These are phyloP conservation scores for Teratosphaeria pseudoeucalypti DNA, from an alignment of 2,329 filamentous ascomycete genomes.

Conservation along the genomic window DNA sequence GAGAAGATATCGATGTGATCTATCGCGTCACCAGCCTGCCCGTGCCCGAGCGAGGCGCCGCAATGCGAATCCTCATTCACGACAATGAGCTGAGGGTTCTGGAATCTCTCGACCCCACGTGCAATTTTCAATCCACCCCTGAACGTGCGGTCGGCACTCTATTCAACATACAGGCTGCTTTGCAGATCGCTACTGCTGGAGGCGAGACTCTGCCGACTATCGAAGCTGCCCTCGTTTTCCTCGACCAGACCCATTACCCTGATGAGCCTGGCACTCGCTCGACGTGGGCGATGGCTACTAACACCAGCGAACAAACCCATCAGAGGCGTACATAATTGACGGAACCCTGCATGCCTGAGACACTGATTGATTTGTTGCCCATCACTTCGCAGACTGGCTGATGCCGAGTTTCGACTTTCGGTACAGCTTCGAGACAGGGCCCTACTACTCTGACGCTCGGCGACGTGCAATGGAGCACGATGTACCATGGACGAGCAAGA, in stretches of 20 bases:
- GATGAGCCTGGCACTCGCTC: constrained; percentile 3
- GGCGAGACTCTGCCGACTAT: constrained; percentile 33
- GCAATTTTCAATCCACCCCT: constrained; percentile 12
- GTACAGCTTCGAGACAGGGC: constrained; percentile 25
- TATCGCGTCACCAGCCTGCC: background rate
- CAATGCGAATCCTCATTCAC: constrained; percentile 17
- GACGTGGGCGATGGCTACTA: background rate
- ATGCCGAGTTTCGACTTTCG: constrained; percentile 45
- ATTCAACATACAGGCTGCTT: constrained; percentile 36
- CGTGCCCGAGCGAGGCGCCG: constrained; percentile 7
- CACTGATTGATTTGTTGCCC: too few relatives aligned
- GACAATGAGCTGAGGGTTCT: constrained; percentile 22
- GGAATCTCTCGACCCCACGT: constrained; percentile 13
- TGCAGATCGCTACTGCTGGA: constrained; percentile 28
- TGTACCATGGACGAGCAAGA: constrained; percentile 14
- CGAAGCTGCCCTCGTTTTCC: constrained; percentile 37
- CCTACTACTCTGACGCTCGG: constrained; percentile 9
- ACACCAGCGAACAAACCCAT: constrained; percentile 19
- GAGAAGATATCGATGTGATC: background rate
- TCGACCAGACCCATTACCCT: constrained; percentile 28
- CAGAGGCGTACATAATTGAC: constrained; percentile 16
- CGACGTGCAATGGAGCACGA: constrained; percentile 12
- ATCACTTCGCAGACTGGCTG: constrained; percentile 29
- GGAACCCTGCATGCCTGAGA: too few relatives aligned
- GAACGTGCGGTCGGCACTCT: constrained; percentile 28